Conservation (phyloP, 352 stramenopile species). For the Pythium utonaiense region DNA sequence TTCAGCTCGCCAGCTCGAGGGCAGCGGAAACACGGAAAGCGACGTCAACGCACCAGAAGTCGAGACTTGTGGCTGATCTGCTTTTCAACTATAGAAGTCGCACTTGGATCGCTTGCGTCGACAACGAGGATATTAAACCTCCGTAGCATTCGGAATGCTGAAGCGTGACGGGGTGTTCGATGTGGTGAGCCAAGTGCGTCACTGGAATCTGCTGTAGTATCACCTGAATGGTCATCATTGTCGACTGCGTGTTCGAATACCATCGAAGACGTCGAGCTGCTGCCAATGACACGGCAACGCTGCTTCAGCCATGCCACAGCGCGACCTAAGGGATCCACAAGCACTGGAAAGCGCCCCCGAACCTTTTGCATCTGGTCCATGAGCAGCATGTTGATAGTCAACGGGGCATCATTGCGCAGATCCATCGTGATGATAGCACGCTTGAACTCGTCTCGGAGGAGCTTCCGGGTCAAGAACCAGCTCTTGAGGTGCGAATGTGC, state of each 20-base stretch:
- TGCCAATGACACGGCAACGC: not conserved
- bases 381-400: conserved; percentile 45
- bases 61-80: conserved; percentile 32
- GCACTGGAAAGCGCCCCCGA: conserved; percentile 41
- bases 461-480: conserved; percentile 31
- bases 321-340: conserved; percentile 45
- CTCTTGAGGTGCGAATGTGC: conserved; percentile 17
- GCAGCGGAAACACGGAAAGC: not conserved
- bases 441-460: conserved; percentile 26
- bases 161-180: not conserved
- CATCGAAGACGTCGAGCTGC: not conserved
- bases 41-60: conserved; percentile 18
- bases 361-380: conserved; percentile 46
- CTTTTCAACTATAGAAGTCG: conserved; percentile 38
- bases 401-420: conserved; percentile 12
- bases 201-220: not conserved
- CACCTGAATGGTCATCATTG: not conserved
- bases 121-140: conserved; percentile 24
- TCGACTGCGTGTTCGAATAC: not conserved
- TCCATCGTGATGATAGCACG: conserved; percentile 32
- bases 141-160: conserved; percentile 14
- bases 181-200: not conserved
- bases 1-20: not conserved
- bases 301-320: conserved; percentile 40
- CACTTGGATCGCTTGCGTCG: conserved; percentile 41